Conservation (phyloP, 306 rosid genomes). For the Arachis hypogaea region DNA sequence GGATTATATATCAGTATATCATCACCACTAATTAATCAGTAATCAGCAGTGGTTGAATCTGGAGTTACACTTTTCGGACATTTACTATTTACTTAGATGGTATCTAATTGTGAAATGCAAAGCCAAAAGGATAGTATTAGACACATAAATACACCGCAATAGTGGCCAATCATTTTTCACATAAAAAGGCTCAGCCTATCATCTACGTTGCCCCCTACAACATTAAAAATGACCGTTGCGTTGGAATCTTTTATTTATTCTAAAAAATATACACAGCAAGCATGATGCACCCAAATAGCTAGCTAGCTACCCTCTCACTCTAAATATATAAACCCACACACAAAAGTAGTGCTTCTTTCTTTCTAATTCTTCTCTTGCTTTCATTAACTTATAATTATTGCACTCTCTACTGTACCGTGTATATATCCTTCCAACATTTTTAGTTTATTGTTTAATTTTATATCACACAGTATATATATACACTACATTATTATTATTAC, state of each 20-base stretch:
- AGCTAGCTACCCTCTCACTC: background rate
- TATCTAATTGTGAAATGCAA: constrained; percentile 11
- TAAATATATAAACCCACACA: constrained; percentile 32
- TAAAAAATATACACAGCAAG: too few species aligned
- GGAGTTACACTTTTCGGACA: background rate
- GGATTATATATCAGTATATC: too few species aligned
- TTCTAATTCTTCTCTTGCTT: constrained; percentile 6
- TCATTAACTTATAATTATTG: too few species aligned
- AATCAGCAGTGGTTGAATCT: too few species aligned
- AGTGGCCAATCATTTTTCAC: too few species aligned
- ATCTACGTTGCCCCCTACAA: constrained; percentile 23
- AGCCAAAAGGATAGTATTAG: constrained; percentile 11
- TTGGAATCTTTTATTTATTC: too few species aligned
- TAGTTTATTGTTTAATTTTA: background rate
- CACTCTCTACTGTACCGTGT: background rate
- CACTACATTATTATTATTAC: background rate
- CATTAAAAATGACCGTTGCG: constrained; percentile 65
- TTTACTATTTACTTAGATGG: constrained; percentile 8
- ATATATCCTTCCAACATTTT: constrained; percentile 15
- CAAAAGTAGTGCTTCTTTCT: constrained; percentile 12
- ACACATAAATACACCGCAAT: too few species aligned
- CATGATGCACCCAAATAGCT: background rate
- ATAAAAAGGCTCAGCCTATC: constrained; percentile 15
- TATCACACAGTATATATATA: background rate
- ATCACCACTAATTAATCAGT: too few species aligned